Evolutionary conservation across 1,284 basidiomycete genomes (phyloP).

Genomic region (Fomes fomentarius): DNA sequence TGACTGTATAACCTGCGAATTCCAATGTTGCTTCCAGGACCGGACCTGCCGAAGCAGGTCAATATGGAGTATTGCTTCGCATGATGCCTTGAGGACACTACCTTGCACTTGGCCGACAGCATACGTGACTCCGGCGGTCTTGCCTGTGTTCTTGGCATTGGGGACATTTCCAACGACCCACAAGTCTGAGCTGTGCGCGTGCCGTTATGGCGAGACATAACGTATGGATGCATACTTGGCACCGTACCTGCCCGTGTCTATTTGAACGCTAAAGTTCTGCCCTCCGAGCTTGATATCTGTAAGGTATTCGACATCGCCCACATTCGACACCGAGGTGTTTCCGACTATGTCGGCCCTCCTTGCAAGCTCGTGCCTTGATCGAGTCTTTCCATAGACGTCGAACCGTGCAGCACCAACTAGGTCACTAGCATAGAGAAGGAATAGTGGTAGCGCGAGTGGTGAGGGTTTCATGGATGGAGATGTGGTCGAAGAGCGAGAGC

Average conservation of each 20-base stretch:
- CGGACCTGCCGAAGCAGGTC: conserved; percentile 38
- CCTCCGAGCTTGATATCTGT: conserved; percentile 55
- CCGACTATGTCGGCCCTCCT: conserved; percentile 6
- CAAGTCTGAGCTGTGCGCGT: conserved; percentile 48
- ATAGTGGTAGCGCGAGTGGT: conserved; percentile 18
- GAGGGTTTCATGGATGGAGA: conserved; percentile 26
- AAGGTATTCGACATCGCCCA: conserved; percentile 47
- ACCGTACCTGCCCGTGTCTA: conserved; percentile 68
- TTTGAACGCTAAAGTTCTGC: conserved; percentile 45
- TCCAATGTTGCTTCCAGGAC: conserved; percentile 52
- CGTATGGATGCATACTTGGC: background rate
- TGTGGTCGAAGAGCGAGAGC: background rate
- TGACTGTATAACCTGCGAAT: conserved; percentile 55
- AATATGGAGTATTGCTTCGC: background rate
- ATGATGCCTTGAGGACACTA: conserved; percentile 25
- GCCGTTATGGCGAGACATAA: background rate
- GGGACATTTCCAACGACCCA: conserved; percentile 56
- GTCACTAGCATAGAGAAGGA: conserved; percentile 25
- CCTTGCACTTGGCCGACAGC: conserved; percentile 50
- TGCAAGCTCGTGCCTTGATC: conserved; percentile 1
- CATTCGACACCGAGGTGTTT: conserved; percentile 12
- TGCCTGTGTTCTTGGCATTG: conserved; percentile 43
- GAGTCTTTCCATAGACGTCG: conserved; percentile 20
- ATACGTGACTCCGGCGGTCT: conserved; percentile 46
- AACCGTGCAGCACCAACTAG: conserved; percentile 28